Base-by-base conservation (phyloP, 371 early-diverging fungal species). In the Mucor piriformis region DNA sequence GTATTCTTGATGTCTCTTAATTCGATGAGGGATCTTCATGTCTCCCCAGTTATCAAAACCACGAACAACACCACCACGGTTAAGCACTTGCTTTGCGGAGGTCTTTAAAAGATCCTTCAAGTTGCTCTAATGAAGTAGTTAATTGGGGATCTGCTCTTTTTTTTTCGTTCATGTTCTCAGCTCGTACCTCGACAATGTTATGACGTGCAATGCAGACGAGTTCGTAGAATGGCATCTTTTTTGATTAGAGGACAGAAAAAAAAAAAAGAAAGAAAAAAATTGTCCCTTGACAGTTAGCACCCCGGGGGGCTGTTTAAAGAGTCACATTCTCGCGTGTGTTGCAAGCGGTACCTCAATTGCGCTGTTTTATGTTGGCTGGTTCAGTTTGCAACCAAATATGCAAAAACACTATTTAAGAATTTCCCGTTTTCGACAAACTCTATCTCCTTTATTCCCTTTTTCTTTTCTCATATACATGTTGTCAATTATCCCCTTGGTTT, bases 41-140 rank as follows among this genome's bases (percentile, higher is more conserved):
- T 79, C 80, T n/a, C 88, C 88, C 67, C 88, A 74, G 59, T 85
- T 85, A 52, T 86, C 81, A 59, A 93, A 83, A 18, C 82, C 82
- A 52, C 92, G 79, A 34, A 93, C 92, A 59, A 92, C 92, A 46
- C 94, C 94, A 34, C 89, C 87, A 54, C 73, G 78, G 58, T 90
- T 83, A 54, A 93, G 66, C 38, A 93, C 85, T 46, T 82, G 83
- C 50, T 79, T 73, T 15, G 92, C 91, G 23, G 88, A 76, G 29
- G 76, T 77, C 65, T 84, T 84, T 63, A 91, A 70, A 57, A 91
- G 73, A 68, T 85, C 86, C 64, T 85, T 82, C 66, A 84, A 67
- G 54, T 84, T 82, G 59, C 74, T 76, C 88, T 88, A 49, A 7
- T 15, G 13, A 49, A 25, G 15, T 20, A 43, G 29, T 24, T 29